Base-by-base conservation (phyloP, 2,329 filamentous ascomycete genomes). In the Coniochaeta sp. region DNA sequence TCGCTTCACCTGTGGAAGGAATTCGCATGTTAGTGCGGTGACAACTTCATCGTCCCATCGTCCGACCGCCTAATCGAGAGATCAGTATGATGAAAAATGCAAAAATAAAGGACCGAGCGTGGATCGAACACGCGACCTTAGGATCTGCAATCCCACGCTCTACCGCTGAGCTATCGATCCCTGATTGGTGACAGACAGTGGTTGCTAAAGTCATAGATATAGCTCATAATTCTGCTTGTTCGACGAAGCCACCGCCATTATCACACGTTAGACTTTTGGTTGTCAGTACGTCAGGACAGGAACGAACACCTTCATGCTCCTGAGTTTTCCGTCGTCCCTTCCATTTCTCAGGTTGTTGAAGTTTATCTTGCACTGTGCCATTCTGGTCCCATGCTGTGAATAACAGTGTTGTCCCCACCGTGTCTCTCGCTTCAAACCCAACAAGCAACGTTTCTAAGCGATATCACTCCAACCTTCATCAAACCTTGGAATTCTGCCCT, bases 141-240 rank as follows among this genome's bases (percentile, higher is more conserved):
- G 9, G 42, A 46, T 46, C 42, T 46, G 42, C 42, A 27, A 27
- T 46, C 22, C 16, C 9, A 16, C 24, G 24, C 30, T 32, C 42
- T 46, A 48, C 26, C 45, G 30, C 27, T 48, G 45, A 48, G 45
- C 26, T 48, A 30, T 26, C 18, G 24, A 18, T 48, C 45, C 45
- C 27, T 33, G 31, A 33, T 33, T 33, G 31, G 31, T n/a, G n/a
- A n/a, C 30, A 32, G 9, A 32, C 30, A 9, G 9, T 32, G n/a
- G 9, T 32, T 32, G 30, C 9, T 32, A 9, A 9, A 9, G n/a
- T 32, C n/a, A 32, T 32, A 32, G 30, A 32, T n/a, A 9, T 32
- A n/a, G n/a, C n/a, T n/a, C n/a, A n/a, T n/a, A 32, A 32, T 9
- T 9, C 30, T 32, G 30, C 9, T 9, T n/a, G 30, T n/a, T 9